Conservation (phyloP, 305 asterid species). For the Fraxinus nigra region DNA sequence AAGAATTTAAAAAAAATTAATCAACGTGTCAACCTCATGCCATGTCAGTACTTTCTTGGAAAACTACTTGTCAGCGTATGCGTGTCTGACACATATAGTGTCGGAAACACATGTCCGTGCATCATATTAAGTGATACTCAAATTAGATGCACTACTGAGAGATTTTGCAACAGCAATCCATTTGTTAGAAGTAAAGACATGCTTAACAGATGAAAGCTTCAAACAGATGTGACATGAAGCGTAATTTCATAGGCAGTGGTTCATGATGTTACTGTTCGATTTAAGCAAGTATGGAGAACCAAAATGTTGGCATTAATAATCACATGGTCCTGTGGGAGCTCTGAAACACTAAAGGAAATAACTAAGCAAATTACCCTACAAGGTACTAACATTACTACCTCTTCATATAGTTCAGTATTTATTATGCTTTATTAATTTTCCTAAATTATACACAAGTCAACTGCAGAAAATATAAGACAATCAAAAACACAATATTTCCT, state of each 20-base stretch:
- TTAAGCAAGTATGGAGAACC: background rate
- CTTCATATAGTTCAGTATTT: background rate
- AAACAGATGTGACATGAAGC: background rate
- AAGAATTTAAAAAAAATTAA: background rate
- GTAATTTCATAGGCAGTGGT: background rate
- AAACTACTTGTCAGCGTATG: background rate
- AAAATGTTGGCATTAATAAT: background rate
- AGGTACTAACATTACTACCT: background rate
- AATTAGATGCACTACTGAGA: background rate
- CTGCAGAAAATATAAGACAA: background rate
- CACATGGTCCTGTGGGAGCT: background rate
- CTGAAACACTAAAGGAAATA: background rate
- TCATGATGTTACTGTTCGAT: background rate
- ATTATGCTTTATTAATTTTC: background rate
- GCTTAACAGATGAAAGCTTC: background rate
- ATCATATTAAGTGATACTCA: background rate
- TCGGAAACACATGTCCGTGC: background rate
- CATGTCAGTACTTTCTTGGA: background rate
- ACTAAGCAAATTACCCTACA: background rate
- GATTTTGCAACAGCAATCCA: background rate
- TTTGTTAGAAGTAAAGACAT: background rate
- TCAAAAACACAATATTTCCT: background rate
- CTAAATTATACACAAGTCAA: background rate
- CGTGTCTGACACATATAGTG: background rate
- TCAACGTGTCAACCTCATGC: background rate